Percentiles rank a stretch among this genome's conserved stretches.
phyloP scores from a whole-genome alignment of 2,329 filamentous ascomycete genomes.

The Dactylellina parvicollis region DNA sequence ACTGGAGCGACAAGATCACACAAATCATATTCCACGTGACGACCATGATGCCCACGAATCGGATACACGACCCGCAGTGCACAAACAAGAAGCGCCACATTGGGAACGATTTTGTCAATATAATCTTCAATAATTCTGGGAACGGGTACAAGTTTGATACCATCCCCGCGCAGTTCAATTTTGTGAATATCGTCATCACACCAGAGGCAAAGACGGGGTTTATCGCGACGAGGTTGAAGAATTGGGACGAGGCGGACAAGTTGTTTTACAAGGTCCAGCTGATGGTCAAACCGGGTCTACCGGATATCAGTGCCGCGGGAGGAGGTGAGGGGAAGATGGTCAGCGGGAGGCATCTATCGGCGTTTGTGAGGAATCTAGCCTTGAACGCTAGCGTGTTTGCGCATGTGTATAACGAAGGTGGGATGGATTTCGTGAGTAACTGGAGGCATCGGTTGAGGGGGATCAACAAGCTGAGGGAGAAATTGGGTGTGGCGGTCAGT shows the following conservation, averaged over 20 bases:
- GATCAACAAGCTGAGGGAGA: constrained; percentile 82
- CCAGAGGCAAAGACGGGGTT: constrained; percentile 84
- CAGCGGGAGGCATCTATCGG: constrained; percentile 80
- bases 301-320: constrained; percentile 83
- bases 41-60: constrained; percentile 94
- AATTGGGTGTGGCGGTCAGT: constrained; percentile 61
- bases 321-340: constrained; percentile 84
- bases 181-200: constrained; percentile 94
- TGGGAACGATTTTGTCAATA: constrained; percentile 97
- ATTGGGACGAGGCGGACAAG: constrained; percentile 59
- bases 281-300: constrained; percentile 86
- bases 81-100: constrained; percentile 92
- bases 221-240: constrained; percentile 69
- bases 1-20: constrained; percentile 93
- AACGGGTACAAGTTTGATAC: constrained; percentile 86
- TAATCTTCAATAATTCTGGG: constrained; percentile 98
- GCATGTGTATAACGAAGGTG: constrained; percentile 71
- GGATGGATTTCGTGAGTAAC: constrained; percentile 62
- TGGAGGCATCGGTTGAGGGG: constrained; percentile 88
- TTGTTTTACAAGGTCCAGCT: constrained; percentile 89
- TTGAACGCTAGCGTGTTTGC: constrained; percentile 96
- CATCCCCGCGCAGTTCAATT: constrained; percentile 94
- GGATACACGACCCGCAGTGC: constrained; percentile 77
- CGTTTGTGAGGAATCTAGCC: constrained; percentile 86
- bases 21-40: constrained; percentile 96